Evolutionary conservation across 176 grass and related monocot genomes (phyloP), one percentile per base, ranked within the genome.

Genomic region (Raddia distichophylla): DNA sequence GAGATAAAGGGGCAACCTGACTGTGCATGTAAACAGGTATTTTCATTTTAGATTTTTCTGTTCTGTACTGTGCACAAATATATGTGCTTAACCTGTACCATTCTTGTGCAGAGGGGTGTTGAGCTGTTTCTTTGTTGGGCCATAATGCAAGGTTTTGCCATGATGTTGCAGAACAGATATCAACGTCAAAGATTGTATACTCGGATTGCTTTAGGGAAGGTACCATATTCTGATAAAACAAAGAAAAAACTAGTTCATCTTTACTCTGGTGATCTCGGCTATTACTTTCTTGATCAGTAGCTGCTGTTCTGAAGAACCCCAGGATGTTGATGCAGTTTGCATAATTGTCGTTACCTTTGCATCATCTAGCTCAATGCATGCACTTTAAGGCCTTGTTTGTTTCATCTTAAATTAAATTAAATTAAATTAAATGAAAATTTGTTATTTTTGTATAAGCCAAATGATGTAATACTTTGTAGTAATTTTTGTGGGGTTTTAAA

Each of bases 161-260:
- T 99, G 96, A 94, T 99, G 90, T 80, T 99, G 69, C 96, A 99
- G 47, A 99, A 99, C 61, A 93, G 96, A 87, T 99, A 99, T 85
- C 96, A 99, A 60, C 92, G 96, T 59, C 93, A 95, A 87, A 99
- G 96, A 89, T 64, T 99, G 67, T 99, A 99, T 86, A 99, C 96
- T 85, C 82, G 96, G 60, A 99, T 99, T 91, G 96, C 96, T 67
- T 86, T 99, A 66, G 96, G 96, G 19, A 99, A 99, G 92, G 96
- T 99, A 91, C 67, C 18, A 18, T 71, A 73, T 72, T 81, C 42
- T 85, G 66, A 80, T 48, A 13, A 40, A 76, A 50, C 64, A 67
- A 18, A 52, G 18, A 32, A 81, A 50, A 7, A 65, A 34, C 18
- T 50, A 6, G 20, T 73, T 47, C n/a, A 46, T 45, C 4, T 43